phyloP scores from a whole-genome alignment of 306 rosid genomes.

The Glycine tomentella region DNA sequence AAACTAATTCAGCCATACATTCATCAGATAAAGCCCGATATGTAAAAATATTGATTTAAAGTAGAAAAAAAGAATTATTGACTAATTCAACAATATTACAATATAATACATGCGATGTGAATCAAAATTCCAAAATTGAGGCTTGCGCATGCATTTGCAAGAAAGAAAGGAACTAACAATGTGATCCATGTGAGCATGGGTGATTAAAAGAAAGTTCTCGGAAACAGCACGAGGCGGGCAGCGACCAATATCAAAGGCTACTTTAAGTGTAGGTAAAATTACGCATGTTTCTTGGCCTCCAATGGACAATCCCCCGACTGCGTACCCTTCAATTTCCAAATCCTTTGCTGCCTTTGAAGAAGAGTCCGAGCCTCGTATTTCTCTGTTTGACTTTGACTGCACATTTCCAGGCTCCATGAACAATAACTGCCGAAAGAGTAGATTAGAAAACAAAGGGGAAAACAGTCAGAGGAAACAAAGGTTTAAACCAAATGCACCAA shows the following conservation, averaged over 20 bases:
- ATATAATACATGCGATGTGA: no score
- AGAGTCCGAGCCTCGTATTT: no score
- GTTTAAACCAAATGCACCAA: no score
- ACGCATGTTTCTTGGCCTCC: constrained; percentile 97
- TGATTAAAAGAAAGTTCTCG: constrained; percentile 79
- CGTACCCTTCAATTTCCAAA: constrained; percentile 79
- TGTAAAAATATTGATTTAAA: no score
- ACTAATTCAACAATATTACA: no score
- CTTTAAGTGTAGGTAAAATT: constrained; percentile 71
- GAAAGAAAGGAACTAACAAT: constrained; percentile 63
- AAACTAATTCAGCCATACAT: constrained; percentile 12
- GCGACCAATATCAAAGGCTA: constrained; percentile 92
- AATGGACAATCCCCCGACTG: constrained; percentile 82
- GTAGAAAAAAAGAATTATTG: no score
- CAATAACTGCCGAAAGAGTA: neutral
- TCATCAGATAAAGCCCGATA: neutral
- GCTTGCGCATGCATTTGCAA: neutral
- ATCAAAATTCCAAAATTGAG: constrained; percentile 3
- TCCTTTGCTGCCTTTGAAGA: constrained; percentile 29
- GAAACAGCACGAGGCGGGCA: constrained; percentile 87
- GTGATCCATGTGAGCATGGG: constrained; percentile 99
- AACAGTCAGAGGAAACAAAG: neutral
- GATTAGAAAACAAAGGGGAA: neutral
- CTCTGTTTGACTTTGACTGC: constrained; percentile 29
- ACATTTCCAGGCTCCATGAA: constrained; percentile 43